Evolutionary conservation across 2,329 filamentous ascomycete species (phyloP).

Genomic region (Colletotrichum sp.): DNA sequence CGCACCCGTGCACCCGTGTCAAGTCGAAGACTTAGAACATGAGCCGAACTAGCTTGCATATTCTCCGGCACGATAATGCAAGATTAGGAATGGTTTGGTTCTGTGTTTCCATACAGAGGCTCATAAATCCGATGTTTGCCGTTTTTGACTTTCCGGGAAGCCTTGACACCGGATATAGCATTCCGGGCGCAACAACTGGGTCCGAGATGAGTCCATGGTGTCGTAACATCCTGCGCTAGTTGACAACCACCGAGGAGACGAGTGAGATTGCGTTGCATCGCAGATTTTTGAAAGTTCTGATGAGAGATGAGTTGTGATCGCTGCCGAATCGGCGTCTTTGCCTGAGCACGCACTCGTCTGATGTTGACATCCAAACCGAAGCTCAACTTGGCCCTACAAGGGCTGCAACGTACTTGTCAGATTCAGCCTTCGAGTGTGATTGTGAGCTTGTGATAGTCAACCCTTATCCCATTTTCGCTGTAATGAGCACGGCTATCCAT

Average conservation of each 20-base stretch:
- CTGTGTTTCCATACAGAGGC: background rate
- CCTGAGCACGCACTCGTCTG: background rate
- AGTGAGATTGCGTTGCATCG: background rate
- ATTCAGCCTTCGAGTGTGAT: accelerated
- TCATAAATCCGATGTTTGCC: background rate
- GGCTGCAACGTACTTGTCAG: background rate
- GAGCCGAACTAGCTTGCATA: background rate
- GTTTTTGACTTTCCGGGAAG: background rate
- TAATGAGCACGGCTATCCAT: background rate
- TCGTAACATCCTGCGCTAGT: background rate
- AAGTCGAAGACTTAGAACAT: background rate
- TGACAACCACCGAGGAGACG: background rate
- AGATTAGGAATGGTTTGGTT: background rate
- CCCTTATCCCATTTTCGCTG: accelerated
- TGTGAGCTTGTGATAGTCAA: accelerated
- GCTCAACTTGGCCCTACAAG: accelerated
- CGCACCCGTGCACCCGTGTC: background rate
- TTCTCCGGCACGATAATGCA: background rate
- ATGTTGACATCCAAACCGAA: background rate
- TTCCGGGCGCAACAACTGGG: background rate
- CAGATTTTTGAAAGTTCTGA: background rate
- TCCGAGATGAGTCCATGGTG: background rate
- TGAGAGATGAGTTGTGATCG: background rate
- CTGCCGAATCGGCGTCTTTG: background rate
- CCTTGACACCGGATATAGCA: background rate